Conservation (phyloP, 768 basidiomycete genomes). For the Suillus variegatus region DNA sequence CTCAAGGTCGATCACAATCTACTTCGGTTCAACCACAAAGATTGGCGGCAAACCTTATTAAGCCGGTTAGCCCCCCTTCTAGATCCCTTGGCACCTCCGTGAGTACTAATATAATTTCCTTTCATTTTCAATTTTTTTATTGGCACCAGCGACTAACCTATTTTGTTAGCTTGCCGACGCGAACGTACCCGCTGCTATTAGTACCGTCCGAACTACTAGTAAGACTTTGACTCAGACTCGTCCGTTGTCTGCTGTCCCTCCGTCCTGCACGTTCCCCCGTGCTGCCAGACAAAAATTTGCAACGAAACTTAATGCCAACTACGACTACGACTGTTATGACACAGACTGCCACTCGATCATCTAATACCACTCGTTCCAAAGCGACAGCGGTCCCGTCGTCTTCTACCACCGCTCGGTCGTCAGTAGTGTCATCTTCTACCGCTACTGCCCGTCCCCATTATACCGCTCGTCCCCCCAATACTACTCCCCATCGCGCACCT, state of each 20-base stretch:
- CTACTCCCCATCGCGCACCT: neutral
- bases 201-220: neutral
- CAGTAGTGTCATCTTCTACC: neutral
- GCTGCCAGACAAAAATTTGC: neutral
- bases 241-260: neutral
- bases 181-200: neutral
- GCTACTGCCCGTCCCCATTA: neutral
- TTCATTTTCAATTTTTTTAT: neutral
- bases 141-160: constrained; percentile 13
- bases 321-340: constrained; percentile 1
- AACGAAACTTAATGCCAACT: constrained; percentile 13
- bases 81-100: constrained; percentile 14
- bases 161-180: too few relatives aligned
- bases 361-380: neutral
- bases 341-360: neutral
- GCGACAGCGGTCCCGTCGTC: neutral
- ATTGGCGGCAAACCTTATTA: neutral
- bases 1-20: constrained; percentile 9
- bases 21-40: constrained; percentile 4
- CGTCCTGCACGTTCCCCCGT: neutral
- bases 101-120: constrained; percentile 16
- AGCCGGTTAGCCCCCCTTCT: neutral
- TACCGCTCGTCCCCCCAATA: neutral
- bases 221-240: neutral
- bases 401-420: neutral